Percentiles rank a stretch among this genome's conserved stretches.
These are phyloP conservation scores for Mallotus japonicus DNA, from an alignment of 441 rosid genomes.

Conservation along the genomic window DNA sequence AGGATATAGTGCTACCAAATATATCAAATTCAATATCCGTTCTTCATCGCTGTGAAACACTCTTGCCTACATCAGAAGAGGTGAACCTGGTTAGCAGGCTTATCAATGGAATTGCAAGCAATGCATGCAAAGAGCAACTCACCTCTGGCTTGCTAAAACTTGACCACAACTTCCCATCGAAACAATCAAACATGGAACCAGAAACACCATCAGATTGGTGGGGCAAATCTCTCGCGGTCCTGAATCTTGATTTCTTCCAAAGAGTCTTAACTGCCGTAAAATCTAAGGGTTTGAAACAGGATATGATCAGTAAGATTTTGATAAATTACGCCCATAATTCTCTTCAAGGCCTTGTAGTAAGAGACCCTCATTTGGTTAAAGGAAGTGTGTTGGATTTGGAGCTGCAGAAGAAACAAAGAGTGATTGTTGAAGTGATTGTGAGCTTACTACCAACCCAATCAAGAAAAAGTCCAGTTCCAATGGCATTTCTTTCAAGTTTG, in stretches of 20 bases:
- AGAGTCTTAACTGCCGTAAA: constrained; percentile 75
- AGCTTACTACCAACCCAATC: constrained; percentile 82
- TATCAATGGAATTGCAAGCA: constrained; percentile 67
- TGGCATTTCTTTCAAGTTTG: constrained; percentile 88
- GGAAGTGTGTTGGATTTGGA: constrained; percentile 61
- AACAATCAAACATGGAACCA: constrained; percentile 45
- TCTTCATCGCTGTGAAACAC: constrained; percentile 70
- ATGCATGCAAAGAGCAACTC: constrained; percentile 94
- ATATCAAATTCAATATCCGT: constrained; percentile 66
- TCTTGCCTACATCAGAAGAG: constrained; percentile 71
- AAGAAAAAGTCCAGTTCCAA: constrained; percentile 78
- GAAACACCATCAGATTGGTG: constrained; percentile 91
- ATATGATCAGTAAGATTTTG: constrained; percentile 88
- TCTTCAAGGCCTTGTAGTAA: constrained; percentile 61
- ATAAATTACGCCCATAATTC: constrained; percentile 77
- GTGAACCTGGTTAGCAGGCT: constrained; percentile 64
- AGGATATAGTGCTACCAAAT: constrained; percentile 61
- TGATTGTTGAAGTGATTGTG: constrained; percentile 67
- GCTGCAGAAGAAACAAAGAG: constrained; percentile 68
- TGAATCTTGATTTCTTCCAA: constrained; percentile 80
- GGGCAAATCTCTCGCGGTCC: constrained; percentile 74
- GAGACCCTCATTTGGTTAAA: constrained; percentile 60
- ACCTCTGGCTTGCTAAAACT: constrained; percentile 85
- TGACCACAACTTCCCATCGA: constrained; percentile 60
- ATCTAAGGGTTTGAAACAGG: constrained; percentile 90